These are phyloP conservation scores for Podila minutissima DNA, from an alignment of 192 early-diverging fungal genomes.

Conservation along the genomic window DNA sequence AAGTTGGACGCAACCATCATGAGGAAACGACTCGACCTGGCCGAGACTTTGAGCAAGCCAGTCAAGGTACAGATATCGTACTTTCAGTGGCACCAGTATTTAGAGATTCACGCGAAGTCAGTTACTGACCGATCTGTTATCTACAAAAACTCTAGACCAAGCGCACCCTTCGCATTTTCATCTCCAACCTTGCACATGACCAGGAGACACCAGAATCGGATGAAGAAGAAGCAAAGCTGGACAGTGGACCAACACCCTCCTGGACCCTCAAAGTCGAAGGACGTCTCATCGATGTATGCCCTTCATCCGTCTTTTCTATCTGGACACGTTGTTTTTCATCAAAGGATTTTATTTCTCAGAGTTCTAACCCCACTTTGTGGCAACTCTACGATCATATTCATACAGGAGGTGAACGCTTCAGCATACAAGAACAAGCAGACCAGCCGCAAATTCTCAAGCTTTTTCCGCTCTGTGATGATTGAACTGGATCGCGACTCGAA, in stretches of 20 bases:
- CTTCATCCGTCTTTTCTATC: not conserved
- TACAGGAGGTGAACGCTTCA: slow-evolving; percentile 48
- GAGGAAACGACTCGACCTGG: slow-evolving; percentile 90
- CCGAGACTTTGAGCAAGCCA: slow-evolving; percentile 83
- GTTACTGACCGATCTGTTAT: too few relatives aligned
- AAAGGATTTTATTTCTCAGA: not conserved
- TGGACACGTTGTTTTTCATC: not conserved
- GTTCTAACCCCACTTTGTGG: not conserved
- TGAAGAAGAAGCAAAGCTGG: slow-evolving; percentile 53
- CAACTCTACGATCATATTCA: not conserved
- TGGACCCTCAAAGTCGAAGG: slow-evolving; percentile 96
- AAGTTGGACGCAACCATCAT: slow-evolving; percentile 90
- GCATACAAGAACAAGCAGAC: slow-evolving; percentile 69
- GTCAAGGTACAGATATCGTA: slow-evolving; percentile 60
- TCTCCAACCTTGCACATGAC: slow-evolving; percentile 89
- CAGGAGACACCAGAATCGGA: slow-evolving; percentile 68
- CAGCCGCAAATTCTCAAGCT: slow-evolving; percentile 84
- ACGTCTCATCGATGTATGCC: slow-evolving; percentile 80
- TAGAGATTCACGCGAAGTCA: too few relatives aligned
- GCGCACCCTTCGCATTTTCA: slow-evolving; percentile 88
- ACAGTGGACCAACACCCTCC: slow-evolving; percentile 69
- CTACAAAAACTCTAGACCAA: slow-evolving; percentile 56
- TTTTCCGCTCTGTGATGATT: slow-evolving; percentile 86
- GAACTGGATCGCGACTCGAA: slow-evolving; percentile 83
- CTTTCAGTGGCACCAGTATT: too few relatives aligned